phyloP scores from a whole-genome alignment of 225 moss, liverwort and hornwort genomes.

The Physcomitrellopsis africana region DNA sequence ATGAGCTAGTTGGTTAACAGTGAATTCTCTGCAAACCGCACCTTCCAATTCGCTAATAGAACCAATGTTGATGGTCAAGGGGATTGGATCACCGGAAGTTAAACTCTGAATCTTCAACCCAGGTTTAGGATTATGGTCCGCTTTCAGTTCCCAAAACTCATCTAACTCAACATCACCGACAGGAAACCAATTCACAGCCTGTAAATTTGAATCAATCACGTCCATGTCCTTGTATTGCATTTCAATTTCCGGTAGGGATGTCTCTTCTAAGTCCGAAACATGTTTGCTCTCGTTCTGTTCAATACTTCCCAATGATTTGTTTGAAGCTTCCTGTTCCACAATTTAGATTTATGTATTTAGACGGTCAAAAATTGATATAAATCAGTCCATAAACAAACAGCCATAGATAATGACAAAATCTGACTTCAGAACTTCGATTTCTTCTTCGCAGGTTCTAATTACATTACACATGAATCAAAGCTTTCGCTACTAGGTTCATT shows the following conservation, averaged over 20 bases:
- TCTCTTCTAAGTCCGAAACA: not conserved
- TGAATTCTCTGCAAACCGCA: not conserved
- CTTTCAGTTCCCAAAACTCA: slow-evolving; percentile 17
- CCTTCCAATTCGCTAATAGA: slow-evolving; percentile 22
- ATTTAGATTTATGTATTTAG: not conserved
- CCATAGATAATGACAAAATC: too few species aligned
- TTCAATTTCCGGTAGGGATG: not conserved
- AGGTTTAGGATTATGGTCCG: slow-evolving; percentile 17
- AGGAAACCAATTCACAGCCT: slow-evolving; percentile 34
- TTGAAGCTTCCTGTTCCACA: slow-evolving; percentile 35
- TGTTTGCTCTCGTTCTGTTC: slow-evolving; percentile 22
- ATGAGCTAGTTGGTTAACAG: slow-evolving; percentile 10
- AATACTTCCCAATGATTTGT: slow-evolving; percentile 7
- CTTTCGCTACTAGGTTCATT: too few species aligned
- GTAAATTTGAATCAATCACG: slow-evolving; percentile 35
- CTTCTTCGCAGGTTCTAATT: too few species aligned
- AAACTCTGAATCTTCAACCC: not conserved
- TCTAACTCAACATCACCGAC: slow-evolving; percentile 22
- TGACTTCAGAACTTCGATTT: not conserved
- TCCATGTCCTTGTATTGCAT: slow-evolving; percentile 28
- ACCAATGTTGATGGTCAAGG: not conserved
- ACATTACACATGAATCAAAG: too few species aligned
- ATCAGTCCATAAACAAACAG: not conserved
- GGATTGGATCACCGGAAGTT: not conserved
- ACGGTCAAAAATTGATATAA: not conserved